Evolutionary conservation across 306 rosid species (phyloP).

Genomic region (Parietaria judaica): DNA sequence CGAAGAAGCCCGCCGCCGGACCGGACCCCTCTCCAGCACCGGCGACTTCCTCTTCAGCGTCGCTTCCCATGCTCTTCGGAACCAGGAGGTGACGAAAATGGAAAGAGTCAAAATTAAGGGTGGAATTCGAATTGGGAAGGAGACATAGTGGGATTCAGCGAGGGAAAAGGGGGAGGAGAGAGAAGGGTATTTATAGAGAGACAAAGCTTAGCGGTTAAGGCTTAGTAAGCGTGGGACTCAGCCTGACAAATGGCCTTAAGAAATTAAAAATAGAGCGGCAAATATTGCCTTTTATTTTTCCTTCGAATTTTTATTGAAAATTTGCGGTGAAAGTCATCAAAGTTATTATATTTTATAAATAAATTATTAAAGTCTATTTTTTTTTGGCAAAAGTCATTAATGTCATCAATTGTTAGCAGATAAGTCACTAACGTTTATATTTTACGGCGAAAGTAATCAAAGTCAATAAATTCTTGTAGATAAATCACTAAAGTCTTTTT

Average conservation of each 20-base stretch:
- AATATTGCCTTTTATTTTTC: too few relatives aligned
- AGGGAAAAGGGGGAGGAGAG: background rate
- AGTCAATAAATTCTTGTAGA: too few relatives aligned
- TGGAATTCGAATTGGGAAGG: background rate
- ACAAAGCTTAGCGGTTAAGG: constrained; percentile 48
- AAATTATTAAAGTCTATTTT: too few relatives aligned
- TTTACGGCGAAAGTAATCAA: too few relatives aligned
- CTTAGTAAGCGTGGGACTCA: background rate
- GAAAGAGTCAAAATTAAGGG: background rate
- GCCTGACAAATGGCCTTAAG: background rate
- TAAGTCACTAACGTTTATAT: too few relatives aligned
- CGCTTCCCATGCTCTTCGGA: background rate
- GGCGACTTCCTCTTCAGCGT: constrained; percentile 1
- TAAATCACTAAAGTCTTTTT: too few relatives aligned
- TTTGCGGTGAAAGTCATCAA: too few relatives aligned
- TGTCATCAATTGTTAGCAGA: too few relatives aligned
- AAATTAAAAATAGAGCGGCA: too few relatives aligned
- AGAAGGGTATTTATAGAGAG: background rate
- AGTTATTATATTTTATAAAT: too few relatives aligned
- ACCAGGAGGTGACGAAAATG: background rate
- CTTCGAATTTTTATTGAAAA: too few relatives aligned
- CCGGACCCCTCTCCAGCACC: background rate
- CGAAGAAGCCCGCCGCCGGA: constrained; percentile 16
- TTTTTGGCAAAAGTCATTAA: too few relatives aligned
- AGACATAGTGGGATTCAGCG: background rate